Percentiles rank a stretch among this genome's conserved stretches.
Conservation (phyloP, 305 asterid species). For the Salvia sclarea region DNA sequence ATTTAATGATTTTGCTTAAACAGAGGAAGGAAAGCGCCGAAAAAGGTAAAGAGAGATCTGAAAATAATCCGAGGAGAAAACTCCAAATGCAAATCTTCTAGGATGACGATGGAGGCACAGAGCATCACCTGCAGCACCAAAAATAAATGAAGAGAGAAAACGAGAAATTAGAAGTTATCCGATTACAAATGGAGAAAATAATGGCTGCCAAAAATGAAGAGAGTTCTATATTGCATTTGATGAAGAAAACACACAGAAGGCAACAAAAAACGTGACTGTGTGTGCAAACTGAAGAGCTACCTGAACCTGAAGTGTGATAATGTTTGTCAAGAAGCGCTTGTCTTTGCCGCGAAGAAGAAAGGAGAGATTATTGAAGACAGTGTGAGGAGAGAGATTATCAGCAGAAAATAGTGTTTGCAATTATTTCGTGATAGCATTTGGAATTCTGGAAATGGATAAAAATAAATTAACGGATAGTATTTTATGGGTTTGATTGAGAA, state of each 20-base stretch:
- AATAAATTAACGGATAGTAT: conserved; percentile 33
- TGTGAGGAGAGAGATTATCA: conserved; percentile 8
- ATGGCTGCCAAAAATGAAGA: conserved; percentile 17
- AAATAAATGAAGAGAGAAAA: not conserved
- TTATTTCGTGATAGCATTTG: conserved; percentile 11
- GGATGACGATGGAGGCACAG: conserved; percentile 13
- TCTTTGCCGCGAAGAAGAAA: conserved; percentile 14
- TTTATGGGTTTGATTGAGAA: not conserved
- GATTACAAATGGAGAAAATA: not conserved
- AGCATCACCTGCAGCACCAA: conserved; percentile 29
- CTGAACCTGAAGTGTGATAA: conserved; percentile 33
- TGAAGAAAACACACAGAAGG: conserved; percentile 31
- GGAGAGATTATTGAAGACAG: conserved; percentile 23
- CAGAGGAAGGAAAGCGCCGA: not conserved
- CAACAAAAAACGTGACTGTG: conserved; percentile 23
- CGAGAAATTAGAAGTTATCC: not conserved
- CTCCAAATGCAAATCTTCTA: conserved; percentile 37
- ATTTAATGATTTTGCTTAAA: not conserved
- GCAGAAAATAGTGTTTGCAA: conserved; percentile 2
- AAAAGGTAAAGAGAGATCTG: conserved; percentile 22
- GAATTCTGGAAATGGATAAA: not conserved
- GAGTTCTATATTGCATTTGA: conserved; percentile 16
- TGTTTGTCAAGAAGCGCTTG: conserved; percentile 45
- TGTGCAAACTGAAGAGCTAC: conserved; percentile 21
- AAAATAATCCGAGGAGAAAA: conserved; percentile 15